Evolutionary conservation across 306 rosid genomes (phyloP).

Genomic region (Morella rubra): DNA sequence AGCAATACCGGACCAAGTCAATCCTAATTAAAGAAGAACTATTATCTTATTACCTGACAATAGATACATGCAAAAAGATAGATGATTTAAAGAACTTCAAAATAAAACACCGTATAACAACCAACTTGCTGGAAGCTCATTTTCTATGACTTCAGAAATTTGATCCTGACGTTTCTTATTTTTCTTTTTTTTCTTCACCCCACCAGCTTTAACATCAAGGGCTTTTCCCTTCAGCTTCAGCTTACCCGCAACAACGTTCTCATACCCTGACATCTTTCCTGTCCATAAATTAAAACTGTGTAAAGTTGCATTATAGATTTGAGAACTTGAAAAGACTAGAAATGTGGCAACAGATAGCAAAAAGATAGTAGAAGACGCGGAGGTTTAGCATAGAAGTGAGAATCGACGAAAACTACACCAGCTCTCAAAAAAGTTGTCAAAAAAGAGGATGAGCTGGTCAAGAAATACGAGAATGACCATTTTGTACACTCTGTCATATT

Average conservation of each 20-base stretch:
- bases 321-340: background rate
- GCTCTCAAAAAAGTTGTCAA: no score
- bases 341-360: background rate
- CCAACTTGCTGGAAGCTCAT: slow-evolving; percentile 60
- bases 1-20: background rate
- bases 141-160: slow-evolving; percentile 37
- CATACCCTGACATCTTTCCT: slow-evolving; percentile 69
- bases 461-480: no score
- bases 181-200: slow-evolving; percentile 89
- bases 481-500: no score
- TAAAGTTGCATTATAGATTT: background rate
- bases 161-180: slow-evolving; percentile 58
- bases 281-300: background rate
- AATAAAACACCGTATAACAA: slow-evolving; percentile 1
- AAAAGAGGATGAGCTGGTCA: no score
- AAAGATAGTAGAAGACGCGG: background rate
- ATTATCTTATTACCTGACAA: background rate
- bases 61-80: background rate
- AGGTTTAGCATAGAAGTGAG: background rate
- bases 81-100: background rate
- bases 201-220: slow-evolving; percentile 86
- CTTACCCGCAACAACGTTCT: slow-evolving; percentile 90
- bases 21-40: background rate
- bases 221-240: slow-evolving; percentile 98
- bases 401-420: background rate